Base-by-base conservation (phyloP, 208 protist genomes). In the Strigomonas oncopelti region DNA sequence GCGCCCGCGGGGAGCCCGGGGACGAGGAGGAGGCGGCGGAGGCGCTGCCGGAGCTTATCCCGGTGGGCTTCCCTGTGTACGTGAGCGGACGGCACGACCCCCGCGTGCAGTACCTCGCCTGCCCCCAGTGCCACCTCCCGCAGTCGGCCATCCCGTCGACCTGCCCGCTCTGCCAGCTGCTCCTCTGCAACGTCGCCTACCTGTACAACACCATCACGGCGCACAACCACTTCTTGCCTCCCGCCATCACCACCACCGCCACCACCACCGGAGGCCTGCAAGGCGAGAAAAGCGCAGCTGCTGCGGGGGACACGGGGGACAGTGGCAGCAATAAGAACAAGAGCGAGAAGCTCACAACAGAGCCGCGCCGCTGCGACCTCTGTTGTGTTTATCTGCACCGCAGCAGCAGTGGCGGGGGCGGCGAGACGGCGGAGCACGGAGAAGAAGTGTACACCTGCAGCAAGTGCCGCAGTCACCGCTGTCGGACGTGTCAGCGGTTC, bases 111-210 rank as follows among this genome's bases (percentile, higher is more conserved):
- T 90, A 85, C 68, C 36, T 92, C 7, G 77, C 76, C 13, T 94
- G 89, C 72, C 89, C 89, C 5, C 85, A 90, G 73, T 94, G 89
- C 64, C 77, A 83, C 24, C 71, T 92, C 0, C 76, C 87, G 8
- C 89, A 92, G 67, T 84, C 80, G 5, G 56, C 78, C 24, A 72
- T 92, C 27, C 89, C 89, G 3, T 84, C 84, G 22, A 92, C 84
- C 13, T 94, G 89, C 58, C 74, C 81, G 18, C 77, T 91, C 65
- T 94, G 89, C 59, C 75, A 78, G 20, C 73, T 92, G 76, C 71
- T 87, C 36, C 75, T 94, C 42, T 92, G 84, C 75, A 89, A 78
- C 53, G 78, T 80, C 31, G 78, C 82, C 27, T 72, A 88, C 32
- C 55, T 92, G 68, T 88, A 90, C 68, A 69, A 65, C 29, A 84